Conservation (phyloP, 2,329 filamentous ascomycete genomes). For the Aspergillus vadensis region DNA sequence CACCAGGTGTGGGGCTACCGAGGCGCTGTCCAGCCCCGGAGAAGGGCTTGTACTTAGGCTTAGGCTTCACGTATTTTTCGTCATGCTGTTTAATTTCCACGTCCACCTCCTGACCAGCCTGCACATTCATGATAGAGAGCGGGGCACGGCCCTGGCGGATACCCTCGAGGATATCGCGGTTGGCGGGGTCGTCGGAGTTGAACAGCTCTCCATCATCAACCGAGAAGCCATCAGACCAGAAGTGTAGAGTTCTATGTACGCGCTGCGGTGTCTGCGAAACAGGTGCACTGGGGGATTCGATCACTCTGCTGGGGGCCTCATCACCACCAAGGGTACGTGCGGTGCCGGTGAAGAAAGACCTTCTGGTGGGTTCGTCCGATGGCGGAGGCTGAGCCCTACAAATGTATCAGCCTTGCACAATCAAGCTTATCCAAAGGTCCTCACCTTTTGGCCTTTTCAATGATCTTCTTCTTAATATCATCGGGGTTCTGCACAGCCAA, state of each 20-base stretch:
- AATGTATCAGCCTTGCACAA: slow-evolving; percentile 2
- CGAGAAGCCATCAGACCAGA: slow-evolving; percentile 68
- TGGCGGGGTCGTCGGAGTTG: slow-evolving; percentile 64
- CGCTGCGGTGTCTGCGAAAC: slow-evolving; percentile 48
- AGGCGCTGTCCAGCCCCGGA: slow-evolving; percentile 61
- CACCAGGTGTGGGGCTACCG: slow-evolving; percentile 64
- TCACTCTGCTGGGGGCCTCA: slow-evolving; percentile 60
- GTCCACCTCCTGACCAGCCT: slow-evolving; percentile 65
- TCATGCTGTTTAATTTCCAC: slow-evolving; percentile 66
- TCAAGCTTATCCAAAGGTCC: slow-evolving; percentile 1
- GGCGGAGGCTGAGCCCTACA: slow-evolving; percentile 33
- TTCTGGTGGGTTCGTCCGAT: slow-evolving; percentile 48
- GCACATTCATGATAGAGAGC: slow-evolving; percentile 63
- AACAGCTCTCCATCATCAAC: slow-evolving; percentile 67
- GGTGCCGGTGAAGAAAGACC: slow-evolving; percentile 58
- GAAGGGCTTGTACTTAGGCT: slow-evolving; percentile 66
- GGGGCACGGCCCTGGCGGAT: slow-evolving; percentile 66
- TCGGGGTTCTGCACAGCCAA: slow-evolving; percentile 67
- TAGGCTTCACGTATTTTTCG: slow-evolving; percentile 64
- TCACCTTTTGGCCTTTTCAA: slow-evolving; percentile 49
- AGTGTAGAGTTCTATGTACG: slow-evolving; percentile 61
- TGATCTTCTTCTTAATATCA: slow-evolving; percentile 54
- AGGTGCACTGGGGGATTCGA: slow-evolving; percentile 54
- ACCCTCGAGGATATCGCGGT: slow-evolving; percentile 62
- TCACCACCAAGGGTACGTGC: slow-evolving; percentile 68